A percentile compares a stretch with the other conserved stretches of the same genome.
Evolutionary conservation across 768 basidiomycete genomes (phyloP).

Genomic region (Leccinellum albellum): DNA sequence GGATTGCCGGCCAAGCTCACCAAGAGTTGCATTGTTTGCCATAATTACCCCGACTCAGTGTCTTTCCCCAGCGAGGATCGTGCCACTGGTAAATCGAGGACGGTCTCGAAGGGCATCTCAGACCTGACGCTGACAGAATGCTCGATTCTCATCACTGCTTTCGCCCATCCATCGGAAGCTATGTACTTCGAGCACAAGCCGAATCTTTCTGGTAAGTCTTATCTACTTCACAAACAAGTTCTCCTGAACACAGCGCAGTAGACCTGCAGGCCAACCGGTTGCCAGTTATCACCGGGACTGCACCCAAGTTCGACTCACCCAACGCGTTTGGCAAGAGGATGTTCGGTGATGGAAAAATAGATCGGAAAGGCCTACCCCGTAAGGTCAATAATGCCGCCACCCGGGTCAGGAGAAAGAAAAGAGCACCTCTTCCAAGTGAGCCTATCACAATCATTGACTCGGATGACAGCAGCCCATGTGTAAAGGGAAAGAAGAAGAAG

Average conservation of each 20-base stretch:
- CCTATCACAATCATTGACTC: no score
- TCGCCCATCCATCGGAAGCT: background rate
- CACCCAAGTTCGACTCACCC: background rate
- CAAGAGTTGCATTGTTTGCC: background rate
- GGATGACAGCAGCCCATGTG: no score
- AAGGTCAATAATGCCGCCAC: background rate
- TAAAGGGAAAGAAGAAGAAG: no score
- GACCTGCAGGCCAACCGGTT: background rate
- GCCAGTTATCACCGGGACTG: background rate
- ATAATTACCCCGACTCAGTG: background rate
- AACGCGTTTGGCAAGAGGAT: background rate
- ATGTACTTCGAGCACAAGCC: background rate
- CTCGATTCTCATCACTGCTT: background rate
- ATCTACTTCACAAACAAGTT: background rate
- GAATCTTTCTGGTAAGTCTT: background rate
- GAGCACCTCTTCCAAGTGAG: no score
- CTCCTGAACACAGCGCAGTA: background rate
- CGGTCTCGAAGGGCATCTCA: conserved; percentile 1
- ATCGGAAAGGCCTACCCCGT: background rate
- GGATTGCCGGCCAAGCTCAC: background rate
- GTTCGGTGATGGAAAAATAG: background rate
- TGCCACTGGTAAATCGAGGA: background rate
- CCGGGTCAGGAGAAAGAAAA: background rate
- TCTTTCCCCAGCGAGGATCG: background rate
- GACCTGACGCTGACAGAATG: background rate